phyloP scores from a whole-genome alignment of 306 rosid genomes.

The Styphnolobium japonicum region DNA sequence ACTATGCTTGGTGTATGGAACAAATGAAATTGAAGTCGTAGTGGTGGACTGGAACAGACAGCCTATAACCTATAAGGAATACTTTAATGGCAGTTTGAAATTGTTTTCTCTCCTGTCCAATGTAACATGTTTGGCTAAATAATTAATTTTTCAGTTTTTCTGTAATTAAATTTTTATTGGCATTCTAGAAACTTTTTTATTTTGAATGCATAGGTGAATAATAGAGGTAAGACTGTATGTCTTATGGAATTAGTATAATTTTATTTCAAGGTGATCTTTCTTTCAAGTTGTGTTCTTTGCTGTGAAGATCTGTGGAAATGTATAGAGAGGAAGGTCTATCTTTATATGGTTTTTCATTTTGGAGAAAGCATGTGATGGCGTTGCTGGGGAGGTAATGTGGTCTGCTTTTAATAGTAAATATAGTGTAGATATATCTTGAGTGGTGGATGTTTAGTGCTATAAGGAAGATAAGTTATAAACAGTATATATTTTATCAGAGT shows the following conservation, averaged over 20 bases:
- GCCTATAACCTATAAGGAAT: not conserved
- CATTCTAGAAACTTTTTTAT: not conserved
- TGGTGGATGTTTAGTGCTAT: not conserved
- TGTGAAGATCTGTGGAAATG: not conserved
- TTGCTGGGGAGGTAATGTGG: not conserved
- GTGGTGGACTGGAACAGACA: conserved; percentile 7
- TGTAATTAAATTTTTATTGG: not conserved
- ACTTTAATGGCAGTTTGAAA: conserved; percentile 2
- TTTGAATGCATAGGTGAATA: conserved; percentile 3
- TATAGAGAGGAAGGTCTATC: conserved; percentile 4
- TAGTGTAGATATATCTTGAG: not conserved
- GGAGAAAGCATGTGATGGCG: conserved; percentile 1
- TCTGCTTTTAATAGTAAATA: not conserved
- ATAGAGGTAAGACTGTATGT: not conserved
- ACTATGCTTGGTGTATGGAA: conserved; percentile 3
- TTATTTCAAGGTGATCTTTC: not conserved
- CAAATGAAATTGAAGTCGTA: not conserved
- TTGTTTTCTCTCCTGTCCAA: not conserved
- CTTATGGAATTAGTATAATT: not conserved
- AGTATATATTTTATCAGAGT: not conserved
- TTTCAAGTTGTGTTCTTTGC: not conserved
- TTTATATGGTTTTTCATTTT: not conserved
- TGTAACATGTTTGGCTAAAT: not conserved
- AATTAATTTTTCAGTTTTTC: not conserved
- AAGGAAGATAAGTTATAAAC: not conserved